phyloP scores from a whole-genome alignment of 1,284 basidiomycete species.

The Naganishia cerealis region DNA sequence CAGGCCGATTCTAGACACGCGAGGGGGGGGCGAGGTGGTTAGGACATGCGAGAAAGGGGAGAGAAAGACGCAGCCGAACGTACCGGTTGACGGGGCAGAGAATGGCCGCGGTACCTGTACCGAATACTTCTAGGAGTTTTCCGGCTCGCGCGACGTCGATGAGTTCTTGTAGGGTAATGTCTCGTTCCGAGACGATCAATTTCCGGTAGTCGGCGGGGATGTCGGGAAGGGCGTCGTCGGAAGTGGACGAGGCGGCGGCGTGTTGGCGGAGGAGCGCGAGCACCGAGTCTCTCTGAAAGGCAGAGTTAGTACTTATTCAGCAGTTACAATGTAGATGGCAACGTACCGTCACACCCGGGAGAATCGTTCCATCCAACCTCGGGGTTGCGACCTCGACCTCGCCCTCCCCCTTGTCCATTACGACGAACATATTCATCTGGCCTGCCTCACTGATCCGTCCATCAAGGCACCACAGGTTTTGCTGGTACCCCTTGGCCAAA shows the following conservation, averaged over 20 bases:
- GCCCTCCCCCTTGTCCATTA: slow-evolving; percentile 50
- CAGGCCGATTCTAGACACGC: slow-evolving; percentile 29
- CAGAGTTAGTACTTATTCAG: slow-evolving; percentile 45
- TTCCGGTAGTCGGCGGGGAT: slow-evolving; percentile 44
- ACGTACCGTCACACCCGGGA: slow-evolving; percentile 52
- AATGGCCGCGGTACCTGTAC: slow-evolving; percentile 69
- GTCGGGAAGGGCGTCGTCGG: slow-evolving; percentile 53
- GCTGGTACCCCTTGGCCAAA: slow-evolving; percentile 67
- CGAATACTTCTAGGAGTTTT: slow-evolving; percentile 67
- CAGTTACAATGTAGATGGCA: no score
- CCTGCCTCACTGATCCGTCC: slow-evolving; percentile 46
- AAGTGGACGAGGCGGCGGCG: slow-evolving; percentile 46
- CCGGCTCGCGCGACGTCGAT: slow-evolving; percentile 58
- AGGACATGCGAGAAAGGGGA: not conserved
- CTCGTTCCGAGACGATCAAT: slow-evolving; percentile 28
- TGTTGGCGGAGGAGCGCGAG: slow-evolving; percentile 58
- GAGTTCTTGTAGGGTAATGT: slow-evolving; percentile 54
- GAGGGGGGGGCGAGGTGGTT: not conserved
- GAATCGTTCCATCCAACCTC: slow-evolving; percentile 30
- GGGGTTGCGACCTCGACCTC: slow-evolving; percentile 38
- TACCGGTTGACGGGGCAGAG: slow-evolving; percentile 64
- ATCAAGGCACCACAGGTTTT: slow-evolving; percentile 61
- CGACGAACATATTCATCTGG: slow-evolving; percentile 71
- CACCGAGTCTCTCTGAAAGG: slow-evolving; percentile 70
- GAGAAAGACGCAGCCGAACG: slow-evolving; percentile 37